Percentiles rank a stretch among this genome's conserved stretches.
These are phyloP conservation scores for Zymoseptoria ardabiliae DNA, from an alignment of 2,329 filamentous ascomycete species.

Conservation along the genomic window DNA sequence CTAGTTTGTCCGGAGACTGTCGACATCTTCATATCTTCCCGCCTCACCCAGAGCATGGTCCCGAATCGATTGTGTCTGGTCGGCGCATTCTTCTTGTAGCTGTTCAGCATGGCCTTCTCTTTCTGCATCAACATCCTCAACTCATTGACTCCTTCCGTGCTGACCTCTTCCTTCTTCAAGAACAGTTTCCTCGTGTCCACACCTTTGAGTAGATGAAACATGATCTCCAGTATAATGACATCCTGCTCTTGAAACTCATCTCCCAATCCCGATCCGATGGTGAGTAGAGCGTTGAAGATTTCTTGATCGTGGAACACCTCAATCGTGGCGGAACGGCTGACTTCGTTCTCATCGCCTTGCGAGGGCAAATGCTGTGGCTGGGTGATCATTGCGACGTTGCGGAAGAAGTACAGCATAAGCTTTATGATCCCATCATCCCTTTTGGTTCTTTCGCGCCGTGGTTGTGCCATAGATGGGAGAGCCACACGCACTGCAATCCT, in stretches of 20 bases:
- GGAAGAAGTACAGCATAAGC: constrained; percentile 77
- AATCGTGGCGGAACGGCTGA: constrained; percentile 80
- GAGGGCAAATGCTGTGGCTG: constrained; percentile 64
- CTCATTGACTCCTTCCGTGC: constrained; percentile 62
- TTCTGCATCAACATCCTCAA: constrained; percentile 68
- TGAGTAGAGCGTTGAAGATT: constrained; percentile 76
- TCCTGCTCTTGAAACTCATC: constrained; percentile 90
- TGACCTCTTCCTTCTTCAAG: constrained; percentile 67
- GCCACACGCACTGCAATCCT: constrained; percentile 74
- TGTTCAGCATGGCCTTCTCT: constrained; percentile 74
- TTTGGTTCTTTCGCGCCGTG: constrained; percentile 64
- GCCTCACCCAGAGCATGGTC: constrained; percentile 93
- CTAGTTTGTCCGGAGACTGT: constrained; percentile 85
- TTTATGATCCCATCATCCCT: constrained; percentile 91
- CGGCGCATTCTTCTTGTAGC: constrained; percentile 69
- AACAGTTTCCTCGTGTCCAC: constrained; percentile 80
- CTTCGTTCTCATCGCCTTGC: constrained; percentile 82
- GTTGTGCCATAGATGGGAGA: constrained; percentile 75
- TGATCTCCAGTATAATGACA: constrained; percentile 77
- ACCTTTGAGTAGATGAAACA: constrained; percentile 89
- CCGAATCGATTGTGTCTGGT: constrained; percentile 91
- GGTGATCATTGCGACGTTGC: constrained; percentile 80
- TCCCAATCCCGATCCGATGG: constrained; percentile 83
- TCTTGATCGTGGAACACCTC: constrained; percentile 87
- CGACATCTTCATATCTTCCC: constrained; percentile 74